These are phyloP conservation scores for Xylariaceae sp. DNA, from an alignment of 2,329 filamentous ascomycete species.

Conservation along the genomic window DNA sequence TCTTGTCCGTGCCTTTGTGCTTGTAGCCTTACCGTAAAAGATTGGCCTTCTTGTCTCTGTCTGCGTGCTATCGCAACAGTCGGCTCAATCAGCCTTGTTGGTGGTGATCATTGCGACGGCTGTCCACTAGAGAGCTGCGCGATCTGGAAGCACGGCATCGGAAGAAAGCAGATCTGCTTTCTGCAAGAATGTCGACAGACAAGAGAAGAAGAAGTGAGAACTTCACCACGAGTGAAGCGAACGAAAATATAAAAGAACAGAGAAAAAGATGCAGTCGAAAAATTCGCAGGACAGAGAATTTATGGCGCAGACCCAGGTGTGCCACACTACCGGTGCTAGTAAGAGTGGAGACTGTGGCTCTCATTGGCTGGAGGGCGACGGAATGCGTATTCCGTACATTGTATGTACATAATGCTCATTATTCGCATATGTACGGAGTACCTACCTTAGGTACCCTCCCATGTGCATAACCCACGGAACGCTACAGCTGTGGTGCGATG, in stretches of 20 bases:
- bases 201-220: background rate
- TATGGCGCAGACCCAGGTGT: background rate
- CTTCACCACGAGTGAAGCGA: background rate
- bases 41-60: background rate
- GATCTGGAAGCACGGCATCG: background rate
- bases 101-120: background rate
- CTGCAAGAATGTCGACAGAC: background rate
- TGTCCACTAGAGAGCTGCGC: background rate
- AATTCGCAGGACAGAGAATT: background rate
- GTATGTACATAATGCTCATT: background rate
- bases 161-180: background rate
- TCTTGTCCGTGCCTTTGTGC: background rate
- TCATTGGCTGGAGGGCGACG: background rate
- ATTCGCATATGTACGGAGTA: background rate
- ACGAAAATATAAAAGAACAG: background rate
- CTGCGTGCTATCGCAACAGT: slow-evolving; percentile 7
- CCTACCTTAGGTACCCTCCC: background rate
- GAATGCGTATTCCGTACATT: background rate
- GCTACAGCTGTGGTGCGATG: no score
- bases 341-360: background rate
- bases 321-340: background rate
- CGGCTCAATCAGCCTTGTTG: background rate
- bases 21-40: background rate
- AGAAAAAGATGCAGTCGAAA: background rate
- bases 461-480: no score